Base-by-base conservation (phyloP, 2,329 filamentous ascomycete genomes). In the Exophiala viscosa region DNA sequence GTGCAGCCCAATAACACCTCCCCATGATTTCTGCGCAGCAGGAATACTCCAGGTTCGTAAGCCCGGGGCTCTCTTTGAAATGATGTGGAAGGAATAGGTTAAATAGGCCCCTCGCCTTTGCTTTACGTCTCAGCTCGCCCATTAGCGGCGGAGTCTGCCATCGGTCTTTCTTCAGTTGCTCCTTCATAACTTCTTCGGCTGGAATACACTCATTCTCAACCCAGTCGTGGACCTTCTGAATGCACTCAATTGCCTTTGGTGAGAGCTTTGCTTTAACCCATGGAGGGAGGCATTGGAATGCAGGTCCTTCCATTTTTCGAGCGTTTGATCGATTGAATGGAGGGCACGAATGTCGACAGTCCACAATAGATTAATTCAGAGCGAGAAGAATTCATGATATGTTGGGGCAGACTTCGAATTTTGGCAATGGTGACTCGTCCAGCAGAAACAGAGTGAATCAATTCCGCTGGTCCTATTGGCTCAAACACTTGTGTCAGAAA, bases 81-180 rank as follows among this genome's bases (percentile, higher is more conserved):
- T 93, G 87, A 60, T 84, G 87, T 56, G 89, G 88, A 58, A 95
- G 71, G 76, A 95, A 95, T 82, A 95, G 84, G 73, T 95, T 95
- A 89, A 89, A 95, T 34, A 95, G 76, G 1, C 88, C 89, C 20
- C 91, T 78, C 59, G 83, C 76, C 64, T 77, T 79, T 41, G 88
- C 90, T 68, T 87, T 85, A 58, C 73, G 75, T 78, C 95, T 93
- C 61, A 95, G 79, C 50, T 91, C 86, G 59, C 95, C 89, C 53
- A 95, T 80, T 63, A 95, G 78, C 18, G 76, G 66, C 1, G 90
- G 88, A 33, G 74, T 69, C 59, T 85, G 78, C 85, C 89, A 93
- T 73, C 89, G 82, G 51, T 78, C 73, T 36, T 82, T 75, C 62
- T 87, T 87, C 52, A 89, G 75, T 71, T 90, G 87, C 60, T 87